Evolutionary conservation across 805 yeast genomes (phyloP), one percentile per base, ranked within the genome.

Genomic region (Deakozyma indianensis): DNA sequence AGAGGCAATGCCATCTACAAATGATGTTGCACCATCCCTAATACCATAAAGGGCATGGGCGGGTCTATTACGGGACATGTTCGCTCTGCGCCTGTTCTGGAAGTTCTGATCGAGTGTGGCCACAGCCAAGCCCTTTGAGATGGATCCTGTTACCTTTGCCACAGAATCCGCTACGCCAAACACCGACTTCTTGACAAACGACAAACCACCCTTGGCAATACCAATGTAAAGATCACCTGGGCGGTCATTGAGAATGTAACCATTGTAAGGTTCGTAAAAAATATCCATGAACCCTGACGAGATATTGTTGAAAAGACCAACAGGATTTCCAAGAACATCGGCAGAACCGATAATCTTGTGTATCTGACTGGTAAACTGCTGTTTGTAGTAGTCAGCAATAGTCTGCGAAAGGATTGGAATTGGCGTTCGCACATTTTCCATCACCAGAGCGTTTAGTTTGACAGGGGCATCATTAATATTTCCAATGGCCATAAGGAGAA

Each of bases 401-500:
- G 83, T 78, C 48, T 80, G 81, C 25, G 77, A 48, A 51, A 92
- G 69, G 23, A 81, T 70, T 1, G 87, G 84, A 3, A 83, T 59
- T 2, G 96, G 94, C 1, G 88, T 94, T 48, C 96, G 73, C 11
- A 88, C 78, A 58, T 92, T 92, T 54, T 87, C 96, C 58, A 90
- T 73, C 48, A 86, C 72, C 53, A 94, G 69, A 0, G 97, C 87
- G 56, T 90, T 86, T 59, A 92, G 66, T 56, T 82, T 75, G 41
- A 92, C 83, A 1, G 97, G 97, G 0, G 99, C 98, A 62, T 92
- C 96, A 58, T 90, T 90, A 49, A 94, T 84, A 60, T 90, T 92
- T 22, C 97, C 98, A 50, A 92, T 76, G 0, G 98, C 95, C 96
- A 90, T 88, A 0, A 96, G 87, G 48, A 92, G 67, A 32, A 90